Evolutionary conservation across 148 eudicot genomes (phyloP).

Genomic region (Chenopodium album): DNA sequence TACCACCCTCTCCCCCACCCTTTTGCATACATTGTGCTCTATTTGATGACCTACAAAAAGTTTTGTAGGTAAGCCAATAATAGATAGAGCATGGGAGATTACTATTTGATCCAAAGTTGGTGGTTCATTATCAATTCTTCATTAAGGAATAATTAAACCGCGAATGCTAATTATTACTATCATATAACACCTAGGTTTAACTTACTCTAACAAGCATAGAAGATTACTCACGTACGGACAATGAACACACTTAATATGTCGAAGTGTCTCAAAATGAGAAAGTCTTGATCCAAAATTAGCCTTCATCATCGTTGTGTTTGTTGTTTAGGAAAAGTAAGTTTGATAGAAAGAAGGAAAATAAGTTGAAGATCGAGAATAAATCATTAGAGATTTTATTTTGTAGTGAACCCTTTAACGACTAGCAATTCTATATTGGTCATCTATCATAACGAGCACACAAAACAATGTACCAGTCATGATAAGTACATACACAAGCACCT

Average conservation of each 20-base stretch:
- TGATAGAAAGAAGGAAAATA: too few species aligned
- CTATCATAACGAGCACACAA: neutral
- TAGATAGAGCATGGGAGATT: neutral
- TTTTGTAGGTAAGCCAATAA: neutral
- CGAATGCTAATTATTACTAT: neutral
- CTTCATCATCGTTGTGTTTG: neutral
- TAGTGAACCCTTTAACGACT: neutral
- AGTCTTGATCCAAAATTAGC: neutral
- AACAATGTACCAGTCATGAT: neutral
- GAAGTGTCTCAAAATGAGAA: neutral
- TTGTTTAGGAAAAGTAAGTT: too few species aligned
- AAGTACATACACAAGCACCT: neutral
- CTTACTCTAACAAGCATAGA: too few species aligned
- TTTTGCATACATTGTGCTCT: neutral
- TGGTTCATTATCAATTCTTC: neutral
- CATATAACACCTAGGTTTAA: too few species aligned
- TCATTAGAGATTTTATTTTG: neutral
- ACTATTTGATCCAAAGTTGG: neutral
- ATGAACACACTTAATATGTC: neutral
- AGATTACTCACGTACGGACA: neutral
- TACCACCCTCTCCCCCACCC: neutral
- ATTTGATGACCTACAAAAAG: conserved; percentile 17
- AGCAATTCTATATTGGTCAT: neutral
- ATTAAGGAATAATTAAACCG: neutral
- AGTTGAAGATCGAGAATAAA: too few species aligned